Conservation (phyloP, 495 filamentous ascomycete genomes). For the Penicillium bovifimosum region DNA sequence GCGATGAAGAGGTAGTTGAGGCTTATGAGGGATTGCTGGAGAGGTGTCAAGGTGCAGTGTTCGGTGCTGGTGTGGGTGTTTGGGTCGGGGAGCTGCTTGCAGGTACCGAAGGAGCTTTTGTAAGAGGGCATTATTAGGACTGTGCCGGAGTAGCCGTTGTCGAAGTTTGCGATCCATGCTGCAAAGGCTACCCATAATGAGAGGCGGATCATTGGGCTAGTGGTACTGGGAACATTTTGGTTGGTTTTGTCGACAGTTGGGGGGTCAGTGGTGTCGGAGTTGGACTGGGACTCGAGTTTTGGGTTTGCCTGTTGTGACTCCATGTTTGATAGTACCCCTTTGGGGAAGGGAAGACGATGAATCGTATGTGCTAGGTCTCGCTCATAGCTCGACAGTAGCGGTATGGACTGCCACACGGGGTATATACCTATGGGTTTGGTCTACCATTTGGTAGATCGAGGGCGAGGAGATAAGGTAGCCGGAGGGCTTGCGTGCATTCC, state of each 20-base stretch:
- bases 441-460: background rate
- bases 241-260: background rate
- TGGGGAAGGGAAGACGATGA: too few relatives aligned
- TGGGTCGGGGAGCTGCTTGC: conserved; percentile 12
- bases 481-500: background rate
- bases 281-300: background rate
- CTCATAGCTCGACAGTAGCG: background rate
- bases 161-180: conserved; percentile 26
- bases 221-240: conserved; percentile 4
- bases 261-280: background rate
- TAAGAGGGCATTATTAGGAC: conserved; percentile 28
- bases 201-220: conserved; percentile 19
- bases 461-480: background rate
- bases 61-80: conserved; percentile 3
- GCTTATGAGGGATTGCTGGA: conserved; percentile 29
- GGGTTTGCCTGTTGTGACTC: background rate
- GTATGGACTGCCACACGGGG: background rate
- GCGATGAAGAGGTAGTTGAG: conserved; percentile 25
- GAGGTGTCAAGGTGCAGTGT: conserved; percentile 18
- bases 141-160: conserved; percentile 23
- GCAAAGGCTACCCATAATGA: conserved; percentile 23
- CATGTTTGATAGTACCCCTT: background rate
- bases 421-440: background rate
- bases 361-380: background rate
- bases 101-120: conserved; percentile 20